Conservation (phyloP, 805 yeast species). For the Yarrowia keelungensis region DNA sequence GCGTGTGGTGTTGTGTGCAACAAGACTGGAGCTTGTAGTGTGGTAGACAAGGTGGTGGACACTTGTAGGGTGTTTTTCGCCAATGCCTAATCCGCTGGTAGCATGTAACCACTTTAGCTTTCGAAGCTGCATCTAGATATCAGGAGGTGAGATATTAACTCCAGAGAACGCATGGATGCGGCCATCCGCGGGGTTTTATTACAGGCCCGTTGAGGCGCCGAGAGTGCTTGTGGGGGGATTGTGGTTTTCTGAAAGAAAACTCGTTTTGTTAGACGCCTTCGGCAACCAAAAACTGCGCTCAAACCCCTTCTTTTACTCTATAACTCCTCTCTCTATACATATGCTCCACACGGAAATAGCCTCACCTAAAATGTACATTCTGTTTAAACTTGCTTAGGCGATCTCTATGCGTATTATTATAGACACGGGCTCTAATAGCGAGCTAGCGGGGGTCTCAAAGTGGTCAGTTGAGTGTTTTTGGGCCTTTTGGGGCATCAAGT, state of each 20-base stretch:
- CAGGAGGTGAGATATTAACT: constrained; percentile 35
- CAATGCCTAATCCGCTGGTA: too few relatives aligned
- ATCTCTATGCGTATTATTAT: constrained; percentile 1
- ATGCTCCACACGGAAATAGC: constrained; percentile 11
- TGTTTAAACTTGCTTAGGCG: constrained; percentile 16
- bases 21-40: neutral
- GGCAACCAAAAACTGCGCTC: neutral
- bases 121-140: constrained; percentile 31
- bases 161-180: constrained; percentile 31
- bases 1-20: neutral
- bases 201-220: too few relatives aligned
- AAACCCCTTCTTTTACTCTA: neutral
- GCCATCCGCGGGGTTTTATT: constrained; percentile 3
- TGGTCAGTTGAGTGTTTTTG: too few relatives aligned
- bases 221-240: too few relatives aligned
- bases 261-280: neutral
- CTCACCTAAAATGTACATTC: neutral
- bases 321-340: neutral
- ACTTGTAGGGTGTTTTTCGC: too few relatives aligned
- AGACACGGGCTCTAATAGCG: neutral
- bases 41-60: neutral
- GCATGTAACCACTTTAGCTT: constrained; percentile 15
- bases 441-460: neutral
- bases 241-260: too few relatives aligned
- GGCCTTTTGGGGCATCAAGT: too few relatives aligned